Evolutionary conservation across 768 basidiomycete genomes (phyloP), one percentile per base, ranked within the genome.

Genomic region (Leccinum imitatum): DNA sequence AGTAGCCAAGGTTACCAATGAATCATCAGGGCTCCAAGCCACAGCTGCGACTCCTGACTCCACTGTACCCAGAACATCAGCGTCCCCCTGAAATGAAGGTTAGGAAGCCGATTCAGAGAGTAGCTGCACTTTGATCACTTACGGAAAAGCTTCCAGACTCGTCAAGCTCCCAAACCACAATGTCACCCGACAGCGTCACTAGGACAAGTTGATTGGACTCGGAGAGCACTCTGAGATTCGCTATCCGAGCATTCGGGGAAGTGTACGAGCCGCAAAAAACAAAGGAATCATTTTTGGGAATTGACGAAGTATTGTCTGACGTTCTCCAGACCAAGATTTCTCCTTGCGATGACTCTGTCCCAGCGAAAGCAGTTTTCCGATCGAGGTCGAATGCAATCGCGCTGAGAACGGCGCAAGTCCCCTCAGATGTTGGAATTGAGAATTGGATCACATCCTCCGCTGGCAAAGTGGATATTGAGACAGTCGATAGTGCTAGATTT

Each of bases 1-100:
- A 48, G 93, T 97, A 6, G 91, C 79, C 21, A 98, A 78, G 1
- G 85, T 85, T 13, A 99, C 78, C n/a, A 92, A 76, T 8, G 91
- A 86, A 57, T 96, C 92, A 71, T 99, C 97, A 4, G 96, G 93
- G 63, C 88, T 88, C 95, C 96, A 98, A 13, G 83, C 78, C 11
- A 92, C 95, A 1, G 89, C 87, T 31, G 84, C 73, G 53, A 99
- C 87, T 0, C 92, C 94, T 11, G 85, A 79, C 57, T 97, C 95
- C 7, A 98, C 84, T 0, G 87, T 87, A 15, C 96, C 96, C 57
- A 95, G 88, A 14, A 93, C 82, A 64, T 95, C 92, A 48, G 84
- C 59, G 59, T 63, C 63, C 57, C 69, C 63, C 71, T 69, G 59
- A 37, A 59, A 56, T 10, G 8, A 41, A 4, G 21, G n/a, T 67